These are phyloP conservation scores for Claviceps cyperi DNA, from an alignment of 2,329 filamentous ascomycete genomes.

Conservation along the genomic window DNA sequence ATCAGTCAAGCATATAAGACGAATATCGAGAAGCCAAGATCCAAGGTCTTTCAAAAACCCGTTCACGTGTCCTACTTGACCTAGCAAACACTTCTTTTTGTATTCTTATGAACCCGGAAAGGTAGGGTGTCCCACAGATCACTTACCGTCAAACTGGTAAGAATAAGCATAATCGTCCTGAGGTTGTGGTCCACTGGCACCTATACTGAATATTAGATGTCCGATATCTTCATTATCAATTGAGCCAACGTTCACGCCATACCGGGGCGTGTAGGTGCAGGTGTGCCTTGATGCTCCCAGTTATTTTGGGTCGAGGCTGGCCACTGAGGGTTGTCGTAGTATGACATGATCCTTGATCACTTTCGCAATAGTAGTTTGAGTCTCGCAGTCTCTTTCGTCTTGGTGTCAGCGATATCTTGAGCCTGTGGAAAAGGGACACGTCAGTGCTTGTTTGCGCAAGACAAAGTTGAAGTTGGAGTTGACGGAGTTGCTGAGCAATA, in stretches of 20 bases:
- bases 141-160: slow-evolving; percentile 81
- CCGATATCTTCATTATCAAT: neutral
- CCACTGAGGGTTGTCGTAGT: slow-evolving; percentile 31
- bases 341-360: slow-evolving; percentile 21
- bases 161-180: slow-evolving; percentile 71
- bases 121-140: neutral
- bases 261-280: slow-evolving; percentile 27
- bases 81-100: neutral
- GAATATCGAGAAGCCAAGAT: neutral
- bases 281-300: slow-evolving; percentile 31
- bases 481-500: neutral
- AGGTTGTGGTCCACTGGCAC: slow-evolving; percentile 59
- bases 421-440: neutral
- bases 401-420: neutral
- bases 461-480: neutral
- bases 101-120: neutral
- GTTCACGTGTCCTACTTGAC: neutral
- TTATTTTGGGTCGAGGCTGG: slow-evolving; percentile 24
- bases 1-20: neutral
- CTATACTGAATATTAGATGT: slow-evolving; percentile 25
- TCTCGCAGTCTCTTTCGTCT: neutral
- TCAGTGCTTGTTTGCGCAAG: neutral
- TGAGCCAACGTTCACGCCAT: slow-evolving; percentile 7
- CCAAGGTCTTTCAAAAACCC: neutral
- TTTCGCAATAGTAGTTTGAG: neutral